Base-by-base conservation (phyloP, 192 early-diverging fungal species). In the Mortierella antarctica region DNA sequence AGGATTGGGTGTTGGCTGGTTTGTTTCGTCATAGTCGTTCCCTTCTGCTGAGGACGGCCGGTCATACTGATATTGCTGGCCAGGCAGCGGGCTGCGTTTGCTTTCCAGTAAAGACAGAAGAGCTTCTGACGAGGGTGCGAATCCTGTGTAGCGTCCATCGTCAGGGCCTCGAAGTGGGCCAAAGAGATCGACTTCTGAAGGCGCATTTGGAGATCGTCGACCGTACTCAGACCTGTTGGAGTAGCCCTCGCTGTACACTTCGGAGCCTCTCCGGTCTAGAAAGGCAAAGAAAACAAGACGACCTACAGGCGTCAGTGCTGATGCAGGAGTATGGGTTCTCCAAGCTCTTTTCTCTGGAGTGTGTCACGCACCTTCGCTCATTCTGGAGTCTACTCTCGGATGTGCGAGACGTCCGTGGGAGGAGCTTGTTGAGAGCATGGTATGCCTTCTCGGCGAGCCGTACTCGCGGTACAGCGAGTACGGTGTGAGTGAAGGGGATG, bases 81-180 rank as follows among this genome's bases (percentile, higher is more conserved):
- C 76, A 2, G 65, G 44, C 14, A 63, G 46, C 7, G 50, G 76
- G 7, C 63, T 65, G 6, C 76, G 55, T 62, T 90, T 92, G 79
- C 86, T 91, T 78, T 93, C 89, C 13, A 93, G 74, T 69, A 91
- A 80, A 46, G 90, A 88, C 42, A 91, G 83, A 53, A 91, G 87
- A 4, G 92, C 91, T 40, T 91, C 92, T 15, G 90, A 88, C 0
- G 92, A 92, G 2, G 92, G 87, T 7, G 89, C 90, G 42, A 89
- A 93, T 0, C 85, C 85, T 42, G 88, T 91, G 67, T 93, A 93
- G 51, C 92, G 88, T 11, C 89, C 89, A 48, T 92, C 91, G 23
- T 88, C 91, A 15, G 83, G 77, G 23, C 91, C 82, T 21, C 76
- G 73, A 4, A 84, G 59, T 14, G 85, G 76, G 21, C 76, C 83